These are phyloP conservation scores for Sechiopsis laciniata DNA, from an alignment of 306 rosid species.

Conservation along the genomic window DNA sequence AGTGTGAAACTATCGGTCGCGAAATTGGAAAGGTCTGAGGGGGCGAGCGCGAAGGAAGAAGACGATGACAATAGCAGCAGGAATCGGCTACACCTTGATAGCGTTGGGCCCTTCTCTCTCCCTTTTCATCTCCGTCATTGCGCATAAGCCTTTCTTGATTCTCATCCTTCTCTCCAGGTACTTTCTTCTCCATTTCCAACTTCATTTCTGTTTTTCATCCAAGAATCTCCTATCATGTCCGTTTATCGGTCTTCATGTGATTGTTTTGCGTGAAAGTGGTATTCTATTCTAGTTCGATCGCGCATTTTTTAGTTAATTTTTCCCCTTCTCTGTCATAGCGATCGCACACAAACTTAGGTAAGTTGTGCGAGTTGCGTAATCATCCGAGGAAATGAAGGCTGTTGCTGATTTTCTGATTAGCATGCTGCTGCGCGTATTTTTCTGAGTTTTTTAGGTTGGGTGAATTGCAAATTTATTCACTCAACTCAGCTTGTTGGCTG, in stretches of 20 bases:
- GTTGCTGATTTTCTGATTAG: not conserved
- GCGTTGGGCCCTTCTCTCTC: slow-evolving; percentile 87
- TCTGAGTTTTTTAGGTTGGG: not conserved
- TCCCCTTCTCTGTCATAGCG: not conserved
- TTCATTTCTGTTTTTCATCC: not conserved
- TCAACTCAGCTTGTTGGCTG: not conserved
- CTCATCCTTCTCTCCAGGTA: slow-evolving; percentile 90
- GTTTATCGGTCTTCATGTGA: no score
- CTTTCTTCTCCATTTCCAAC: not conserved
- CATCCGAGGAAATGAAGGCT: not conserved
- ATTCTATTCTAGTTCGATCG: not conserved
- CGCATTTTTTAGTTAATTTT: not conserved
- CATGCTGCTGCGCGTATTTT: not conserved
- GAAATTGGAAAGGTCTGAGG: not conserved
- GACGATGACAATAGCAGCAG: slow-evolving; percentile 43
- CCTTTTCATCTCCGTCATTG: slow-evolving; percentile 72
- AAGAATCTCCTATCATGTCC: not conserved
- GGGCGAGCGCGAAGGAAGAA: not conserved
- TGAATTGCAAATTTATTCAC: not conserved
- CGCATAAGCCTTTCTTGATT: slow-evolving; percentile 79
- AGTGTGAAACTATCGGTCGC: not conserved
- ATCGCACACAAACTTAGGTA: slow-evolving; percentile 1
- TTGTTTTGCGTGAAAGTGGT: no score
- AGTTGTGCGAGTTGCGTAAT: not conserved
- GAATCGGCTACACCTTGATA: slow-evolving; percentile 74